Percentiles rank a stretch among this genome's conserved stretches.
phyloP scores from a whole-genome alignment of 306 rosid genomes.

The Begonia loranthoides region DNA sequence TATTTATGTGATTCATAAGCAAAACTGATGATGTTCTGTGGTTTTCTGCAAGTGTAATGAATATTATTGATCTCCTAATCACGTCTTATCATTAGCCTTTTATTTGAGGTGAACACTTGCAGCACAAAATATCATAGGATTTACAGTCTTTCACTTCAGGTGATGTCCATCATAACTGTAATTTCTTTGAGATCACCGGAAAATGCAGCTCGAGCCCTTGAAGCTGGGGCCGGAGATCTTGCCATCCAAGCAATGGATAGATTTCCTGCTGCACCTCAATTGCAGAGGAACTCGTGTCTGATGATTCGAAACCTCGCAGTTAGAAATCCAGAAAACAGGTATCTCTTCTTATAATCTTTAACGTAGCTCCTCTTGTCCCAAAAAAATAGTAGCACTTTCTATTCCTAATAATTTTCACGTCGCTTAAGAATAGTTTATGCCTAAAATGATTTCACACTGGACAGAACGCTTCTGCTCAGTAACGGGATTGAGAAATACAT shows the following conservation, averaged over 20 bases:
- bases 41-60: too few species aligned
- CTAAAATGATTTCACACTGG: constrained; percentile 7
- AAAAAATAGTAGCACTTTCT: too few species aligned
- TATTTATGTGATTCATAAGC: too few species aligned
- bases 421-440: background rate
- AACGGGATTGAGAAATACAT: constrained; percentile 62
- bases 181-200: constrained; percentile 78
- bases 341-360: constrained; percentile 1
- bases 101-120: too few species aligned
- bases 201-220: constrained; percentile 73
- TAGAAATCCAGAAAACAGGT: constrained; percentile 81
- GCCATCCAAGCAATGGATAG: constrained; percentile 83
- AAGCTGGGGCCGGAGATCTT: constrained; percentile 94
- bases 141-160: constrained; percentile 20
- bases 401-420: too few species aligned
- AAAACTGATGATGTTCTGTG: too few species aligned
- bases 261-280: constrained; percentile 60
- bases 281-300: constrained; percentile 78
- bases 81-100: too few species aligned
- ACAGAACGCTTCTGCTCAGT: constrained; percentile 60
- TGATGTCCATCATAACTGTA: constrained; percentile 59
- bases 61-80: too few species aligned
- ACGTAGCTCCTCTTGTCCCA: too few species aligned
- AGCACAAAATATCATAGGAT: too few species aligned
- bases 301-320: constrained; percentile 87